A percentile compares a stretch with the other conserved stretches of the same genome.
Conservation (phyloP, 768 basidiomycete genomes). For the Lactarius sanguifluus region DNA sequence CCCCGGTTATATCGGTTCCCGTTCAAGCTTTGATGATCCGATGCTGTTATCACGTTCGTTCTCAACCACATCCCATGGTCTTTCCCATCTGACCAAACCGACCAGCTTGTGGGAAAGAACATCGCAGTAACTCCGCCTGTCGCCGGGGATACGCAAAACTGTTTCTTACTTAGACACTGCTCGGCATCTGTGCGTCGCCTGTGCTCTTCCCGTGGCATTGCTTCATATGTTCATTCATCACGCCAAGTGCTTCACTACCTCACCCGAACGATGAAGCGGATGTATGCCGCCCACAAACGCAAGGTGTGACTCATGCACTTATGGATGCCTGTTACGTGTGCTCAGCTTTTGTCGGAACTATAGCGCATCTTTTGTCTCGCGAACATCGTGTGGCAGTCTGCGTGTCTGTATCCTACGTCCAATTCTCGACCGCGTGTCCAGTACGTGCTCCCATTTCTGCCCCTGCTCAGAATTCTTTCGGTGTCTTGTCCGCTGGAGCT, state of each 20-base stretch:
- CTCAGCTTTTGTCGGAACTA: neutral
- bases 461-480: neutral
- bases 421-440: neutral
- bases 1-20: neutral
- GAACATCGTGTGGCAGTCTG: slow-evolving; percentile 13
- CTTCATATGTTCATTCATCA: neutral
- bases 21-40: slow-evolving; percentile 17
- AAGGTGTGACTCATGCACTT: neutral
- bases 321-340: neutral
- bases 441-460: neutral
- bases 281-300: neutral
- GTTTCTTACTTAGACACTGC: neutral
- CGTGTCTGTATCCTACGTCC: neutral
- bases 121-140: neutral
- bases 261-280: neutral
- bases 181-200: neutral
- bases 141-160: neutral
- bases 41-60: slow-evolving; percentile 18
- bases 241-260: neutral
- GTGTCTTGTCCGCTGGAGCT: neutral
- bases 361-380: slow-evolving; percentile 15
- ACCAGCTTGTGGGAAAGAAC: slow-evolving; percentile 14
- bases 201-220: neutral
- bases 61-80: neutral
- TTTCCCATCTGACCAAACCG: neutral